phyloP scores from a whole-genome alignment of 2,329 filamentous ascomycete genomes.

The Zasmidium angulare region DNA sequence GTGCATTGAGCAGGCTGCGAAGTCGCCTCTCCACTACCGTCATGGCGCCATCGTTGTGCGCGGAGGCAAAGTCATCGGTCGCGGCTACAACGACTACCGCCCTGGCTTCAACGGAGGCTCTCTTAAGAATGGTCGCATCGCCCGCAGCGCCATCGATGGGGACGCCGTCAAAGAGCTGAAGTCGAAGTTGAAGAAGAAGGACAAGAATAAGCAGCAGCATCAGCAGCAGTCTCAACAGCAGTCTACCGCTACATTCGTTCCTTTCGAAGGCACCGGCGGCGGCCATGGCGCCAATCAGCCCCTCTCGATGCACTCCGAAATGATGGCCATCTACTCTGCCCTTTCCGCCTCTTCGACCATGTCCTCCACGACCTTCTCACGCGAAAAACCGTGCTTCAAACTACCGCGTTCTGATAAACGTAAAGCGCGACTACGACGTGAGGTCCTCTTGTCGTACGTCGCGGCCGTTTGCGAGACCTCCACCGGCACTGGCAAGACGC shows the following conservation, averaged over 20 bases:
- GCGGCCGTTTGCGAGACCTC: conserved; percentile 42
- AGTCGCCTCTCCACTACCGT: conserved; percentile 51
- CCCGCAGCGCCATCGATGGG: conserved; percentile 35
- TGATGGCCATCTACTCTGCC: conserved; percentile 56
- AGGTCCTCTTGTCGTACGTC: conserved; percentile 47
- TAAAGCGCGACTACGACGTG: conserved; percentile 44
- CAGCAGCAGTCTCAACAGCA: conserved; percentile 28
- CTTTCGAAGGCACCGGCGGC: conserved; percentile 39
- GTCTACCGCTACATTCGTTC: conserved; percentile 36
- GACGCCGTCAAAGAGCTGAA: conserved; percentile 38
- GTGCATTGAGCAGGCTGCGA: conserved; percentile 53
- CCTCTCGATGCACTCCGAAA: conserved; percentile 56
- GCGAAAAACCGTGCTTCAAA: conserved; percentile 53
- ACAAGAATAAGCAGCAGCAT: conserved; percentile 37
- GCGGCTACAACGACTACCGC: conserved; percentile 53
- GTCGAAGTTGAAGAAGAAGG: conserved; percentile 35
- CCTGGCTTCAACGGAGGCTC: conserved; percentile 52
- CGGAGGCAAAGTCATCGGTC: conserved; percentile 55
- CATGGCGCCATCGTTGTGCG: conserved; percentile 54
- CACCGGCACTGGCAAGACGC: conserved; percentile 35
- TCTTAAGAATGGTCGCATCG: conserved; percentile 49
- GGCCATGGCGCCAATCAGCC: conserved; percentile 44
- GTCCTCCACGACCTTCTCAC: conserved; percentile 44
- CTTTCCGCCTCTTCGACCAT: conserved; percentile 47
- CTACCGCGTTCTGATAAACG: conserved; percentile 51